A percentile compares a stretch with the other conserved stretches of the same genome.
Conservation (phyloP, 2,329 filamentous ascomycete species). For the Dactylellina haptotyla region DNA sequence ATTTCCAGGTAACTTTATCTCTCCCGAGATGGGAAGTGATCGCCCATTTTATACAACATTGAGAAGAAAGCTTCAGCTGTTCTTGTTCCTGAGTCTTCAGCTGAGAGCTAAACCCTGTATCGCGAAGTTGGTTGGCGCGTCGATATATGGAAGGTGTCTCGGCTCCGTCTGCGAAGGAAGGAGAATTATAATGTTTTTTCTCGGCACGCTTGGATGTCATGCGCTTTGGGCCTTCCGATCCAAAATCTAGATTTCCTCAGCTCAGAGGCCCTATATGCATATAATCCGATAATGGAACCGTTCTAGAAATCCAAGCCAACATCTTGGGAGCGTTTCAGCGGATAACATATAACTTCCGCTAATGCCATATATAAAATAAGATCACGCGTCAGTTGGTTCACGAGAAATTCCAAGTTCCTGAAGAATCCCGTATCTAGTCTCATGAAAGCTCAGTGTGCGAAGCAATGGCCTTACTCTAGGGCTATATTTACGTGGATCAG, state of each 20-base stretch:
- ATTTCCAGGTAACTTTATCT: not conserved
- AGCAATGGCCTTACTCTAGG: not conserved
- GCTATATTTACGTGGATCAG: not conserved
- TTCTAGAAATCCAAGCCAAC: too few relatives aligned
- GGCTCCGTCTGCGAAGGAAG: not conserved
- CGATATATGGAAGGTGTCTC: not conserved
- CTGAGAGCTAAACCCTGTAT: not conserved
- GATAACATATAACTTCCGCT: too few relatives aligned
- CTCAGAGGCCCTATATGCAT: not conserved
- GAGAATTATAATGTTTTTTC: not conserved
- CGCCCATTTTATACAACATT: constrained; percentile 12
- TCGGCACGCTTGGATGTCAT: not conserved
- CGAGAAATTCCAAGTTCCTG: too few relatives aligned
- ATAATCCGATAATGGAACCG: too few relatives aligned
- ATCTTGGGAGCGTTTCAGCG: too few relatives aligned
- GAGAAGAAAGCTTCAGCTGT: not conserved
- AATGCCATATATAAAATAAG: too few relatives aligned
- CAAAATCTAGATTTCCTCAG: not conserved
- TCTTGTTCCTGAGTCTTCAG: not conserved
- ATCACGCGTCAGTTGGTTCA: too few relatives aligned
- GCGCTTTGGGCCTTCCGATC: not conserved
- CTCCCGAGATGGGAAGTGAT: not conserved
- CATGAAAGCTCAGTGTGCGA: too few relatives aligned
- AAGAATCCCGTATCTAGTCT: too few relatives aligned
- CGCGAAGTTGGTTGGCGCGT: not conserved